Evolutionary conservation across 1,139 yeast genomes (phyloP), one percentile per base, ranked within the genome.

Genomic region (Sugiyamaella grinbergsii): DNA sequence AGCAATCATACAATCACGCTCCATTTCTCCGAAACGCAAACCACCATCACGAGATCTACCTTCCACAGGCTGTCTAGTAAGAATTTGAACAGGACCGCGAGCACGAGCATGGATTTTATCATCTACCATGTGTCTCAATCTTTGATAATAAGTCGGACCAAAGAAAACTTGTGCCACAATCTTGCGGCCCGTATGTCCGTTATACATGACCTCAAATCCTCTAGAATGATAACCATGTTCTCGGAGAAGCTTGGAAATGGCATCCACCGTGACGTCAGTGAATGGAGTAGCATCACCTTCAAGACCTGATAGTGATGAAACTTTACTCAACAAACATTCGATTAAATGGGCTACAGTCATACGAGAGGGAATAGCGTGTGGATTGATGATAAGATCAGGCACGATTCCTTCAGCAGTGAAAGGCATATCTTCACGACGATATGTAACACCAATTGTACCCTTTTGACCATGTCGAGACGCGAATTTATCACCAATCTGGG

Each of bases 41-140:
- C 99, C 99, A 81, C 99, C 99, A 73, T 93, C 98, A 75, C 98
- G 82, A 20, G 98, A 91, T 74, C 98, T 83, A 83, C 99, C 99
- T 73, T 94, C 99, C 53, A 93, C 97, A 6, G 99, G 99, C 71
- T 93, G 99, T 73, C 98, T 85, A 5, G 99, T 93, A 70, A 93
- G 78, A 51, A 93, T 95, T 76, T 93, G 98, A 55, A 93, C 95
- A 10, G 99, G 98, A 52, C 99, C 99, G 77, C 98, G 84, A 8
- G 99, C 98, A 75, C 99, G 85, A 26, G 98, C 99, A 68, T 93
- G 99, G 64, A 93, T 93, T 80, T 93, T 93, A 71, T 93, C 99
- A 70, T 93, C 98, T 54, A 93, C 98, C 98, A 93, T 93, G 72
- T 93, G 99, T 75, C 98, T 84, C 76, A 93, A 80, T 76, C 98